These are phyloP conservation scores for Mycena rosella DNA, from an alignment of 768 basidiomycete genomes.

Conservation along the genomic window DNA sequence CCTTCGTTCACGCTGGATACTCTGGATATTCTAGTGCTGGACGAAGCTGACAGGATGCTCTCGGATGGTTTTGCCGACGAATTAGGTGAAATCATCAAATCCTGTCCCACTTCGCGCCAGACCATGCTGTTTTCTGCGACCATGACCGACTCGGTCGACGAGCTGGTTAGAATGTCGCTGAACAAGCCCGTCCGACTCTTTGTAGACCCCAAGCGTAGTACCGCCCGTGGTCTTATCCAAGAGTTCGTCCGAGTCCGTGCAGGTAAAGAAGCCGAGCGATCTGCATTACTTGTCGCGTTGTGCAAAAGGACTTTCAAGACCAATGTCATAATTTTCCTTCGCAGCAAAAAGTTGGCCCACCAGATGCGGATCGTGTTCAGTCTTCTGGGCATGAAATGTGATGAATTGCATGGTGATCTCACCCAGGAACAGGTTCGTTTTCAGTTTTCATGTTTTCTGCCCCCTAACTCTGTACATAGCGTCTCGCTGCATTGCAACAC, in stretches of 20 bases:
- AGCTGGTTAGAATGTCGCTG: constrained; percentile 91
- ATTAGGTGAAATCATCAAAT: constrained; percentile 91
- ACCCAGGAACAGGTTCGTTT: constrained; percentile 90
- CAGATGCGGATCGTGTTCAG: constrained; percentile 96
- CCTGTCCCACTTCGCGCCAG: constrained; percentile 89
- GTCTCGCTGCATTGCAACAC: constrained; percentile 84
- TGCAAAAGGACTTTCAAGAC: constrained; percentile 91
- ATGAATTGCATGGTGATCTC: constrained; percentile 95
- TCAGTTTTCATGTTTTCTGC: neutral
- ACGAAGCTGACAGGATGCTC: constrained; percentile 98
- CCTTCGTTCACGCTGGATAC: constrained; percentile 93
- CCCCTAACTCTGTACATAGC: constrained; percentile 57
- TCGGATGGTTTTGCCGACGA: constrained; percentile 96
- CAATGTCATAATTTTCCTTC: constrained; percentile 91
- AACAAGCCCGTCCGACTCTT: constrained; percentile 95
- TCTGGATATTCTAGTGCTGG: constrained; percentile 93
- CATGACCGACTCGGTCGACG: constrained; percentile 97
- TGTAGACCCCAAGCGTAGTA: constrained; percentile 93
- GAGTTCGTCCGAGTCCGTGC: constrained; percentile 95
- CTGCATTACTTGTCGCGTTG: constrained; percentile 81
- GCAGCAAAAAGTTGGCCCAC: constrained; percentile 97
- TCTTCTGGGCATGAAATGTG: constrained; percentile 88
- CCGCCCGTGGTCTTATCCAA: constrained; percentile 88
- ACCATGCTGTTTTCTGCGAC: constrained; percentile 99
- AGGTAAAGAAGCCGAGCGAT: constrained; percentile 81